Conservation (phyloP, 2,329 filamentous ascomycete species). For the Pseudohalonectria lignicola region DNA sequence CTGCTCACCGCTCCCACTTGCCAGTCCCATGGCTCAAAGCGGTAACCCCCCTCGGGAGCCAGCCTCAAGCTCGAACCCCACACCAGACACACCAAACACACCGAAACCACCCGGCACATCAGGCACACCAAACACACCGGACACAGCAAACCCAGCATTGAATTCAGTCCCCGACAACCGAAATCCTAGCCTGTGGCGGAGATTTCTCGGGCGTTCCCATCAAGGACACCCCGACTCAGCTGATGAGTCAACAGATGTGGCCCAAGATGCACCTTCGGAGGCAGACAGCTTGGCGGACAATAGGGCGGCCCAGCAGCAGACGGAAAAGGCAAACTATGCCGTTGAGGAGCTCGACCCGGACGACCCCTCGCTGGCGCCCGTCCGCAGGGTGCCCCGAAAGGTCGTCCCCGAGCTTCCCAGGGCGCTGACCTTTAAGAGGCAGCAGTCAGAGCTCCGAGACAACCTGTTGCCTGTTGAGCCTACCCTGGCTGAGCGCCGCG, state of each 20-base stretch:
- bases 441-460: conserved; percentile 69
- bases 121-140: conserved; percentile 7
- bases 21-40: conserved; percentile 15
- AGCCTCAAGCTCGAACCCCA: conserved; percentile 3
- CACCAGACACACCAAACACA: conserved; percentile 6
- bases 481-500: conserved; percentile 56
- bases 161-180: background rate
- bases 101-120: background rate
- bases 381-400: conserved; percentile 37
- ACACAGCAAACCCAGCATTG: conserved; percentile 4
- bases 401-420: conserved; percentile 73
- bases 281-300: conserved; percentile 15
- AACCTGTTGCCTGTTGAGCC: conserved; percentile 57
- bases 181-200: conserved; percentile 8
- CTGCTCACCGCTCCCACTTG: conserved; percentile 1
- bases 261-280: conserved; percentile 8
- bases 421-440: conserved; percentile 68
- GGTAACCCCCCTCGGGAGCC: conserved; percentile 8
- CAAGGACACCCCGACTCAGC: background rate
- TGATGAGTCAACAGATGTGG: background rate
- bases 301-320: conserved; percentile 7
- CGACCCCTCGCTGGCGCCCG: conserved; percentile 22
- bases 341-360: conserved; percentile 11
- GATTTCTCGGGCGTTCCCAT: conserved; percentile 5
- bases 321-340: too few relatives aligned